Base-by-base conservation (phyloP, 106 monocot genomes). In the Phalaenopsis equestris region DNA sequence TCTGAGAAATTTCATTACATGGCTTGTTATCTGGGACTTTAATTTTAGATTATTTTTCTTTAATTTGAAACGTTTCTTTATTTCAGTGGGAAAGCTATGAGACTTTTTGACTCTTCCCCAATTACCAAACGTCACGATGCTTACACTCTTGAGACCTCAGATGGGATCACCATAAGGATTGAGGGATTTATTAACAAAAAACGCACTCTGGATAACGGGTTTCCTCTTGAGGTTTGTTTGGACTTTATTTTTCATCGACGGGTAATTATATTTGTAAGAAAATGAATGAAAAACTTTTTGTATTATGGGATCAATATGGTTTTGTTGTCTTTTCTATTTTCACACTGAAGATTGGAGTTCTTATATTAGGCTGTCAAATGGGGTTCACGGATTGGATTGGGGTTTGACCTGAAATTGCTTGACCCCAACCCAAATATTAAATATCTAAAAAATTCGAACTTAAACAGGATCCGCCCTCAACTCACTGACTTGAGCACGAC, bases 111-210 rank as follows among this genome's bases (percentile, higher is more conserved):
- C 38, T 80, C 80, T 52, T 61, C 80, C 39, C 72, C 80, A 6
- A 80, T 80, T n/a, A 49, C 55, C 9, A 73, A 37, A 72, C 80
- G 80, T 3, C 18, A 52, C 18, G 72, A 80, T 52, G 80, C 72
- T 4, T 80, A 38, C 19, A 80, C 80, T 17, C 36, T 80, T 42
- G 72, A 80, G 72, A 73, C 80, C 18, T 72, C 49, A 37, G 80
- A 80, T 73, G 80, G 80, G 55, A 73, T 80, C 37, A 80, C 80
- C 55, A 38, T 80, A 52, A 72, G 49, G 72, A 36, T 80, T 73
- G 72, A 72, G 39, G 80, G 80, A 30, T 72, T 80, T 55, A 80
- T 80, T 41, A 73, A 80, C 39, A 55, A 73, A 73, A 7, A 21
- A 23, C 36, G 37, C 17, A 73, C 80, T 72, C 49, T 72, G 55